Evolutionary conservation across 768 basidiomycete genomes (phyloP), one percentile per base, ranked within the genome.

Genomic region (Auricularia sp.): DNA sequence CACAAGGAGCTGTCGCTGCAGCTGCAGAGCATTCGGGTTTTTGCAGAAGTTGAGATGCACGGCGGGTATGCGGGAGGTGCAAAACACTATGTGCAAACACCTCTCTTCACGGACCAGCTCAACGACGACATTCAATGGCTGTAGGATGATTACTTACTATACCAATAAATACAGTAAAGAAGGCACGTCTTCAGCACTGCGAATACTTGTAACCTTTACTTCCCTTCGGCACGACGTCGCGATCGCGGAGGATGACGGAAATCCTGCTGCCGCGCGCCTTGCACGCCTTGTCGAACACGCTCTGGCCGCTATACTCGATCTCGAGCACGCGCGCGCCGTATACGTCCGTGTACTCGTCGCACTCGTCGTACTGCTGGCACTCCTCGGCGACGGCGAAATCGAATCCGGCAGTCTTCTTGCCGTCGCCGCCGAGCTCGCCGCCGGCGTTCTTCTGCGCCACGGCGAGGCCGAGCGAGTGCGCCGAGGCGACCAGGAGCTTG

Each of bases 311-410:
- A 5, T 59, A 59, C 56, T 59, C 56, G 34, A 59, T 59, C 56
- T 59, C 56, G 29, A 59, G 24, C 29, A 29, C 7, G 16, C 34
- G 29, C 29, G 3, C 10, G 56, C 56, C 56, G 29, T 59, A 59
- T 1, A 59, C 56, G 56, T 24, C 56, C 10, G 56, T 59, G 29
- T 59, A 59, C 3, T 29, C 34, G 34, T 10, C 56, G 56, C 56
- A 59, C 29, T 59, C 56, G 56, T 59, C 56, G 56, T 29, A 59
- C 29, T 35, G 16, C 56, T 59, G 24, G 34, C 56, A 59, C 56
- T 59, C 56, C 56, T 59, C 56, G 56, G 56, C 56, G 24, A 59
- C 34, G 6, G 56, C 56, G 29, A 59, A 59, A 4, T 59, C 56
- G 4, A 59, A 59, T 24, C 56, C 56, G 8, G 56, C 56, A 14